These are phyloP conservation scores for Huntiella savannae DNA, from an alignment of 2,329 filamentous ascomycete genomes.

Conservation along the genomic window DNA sequence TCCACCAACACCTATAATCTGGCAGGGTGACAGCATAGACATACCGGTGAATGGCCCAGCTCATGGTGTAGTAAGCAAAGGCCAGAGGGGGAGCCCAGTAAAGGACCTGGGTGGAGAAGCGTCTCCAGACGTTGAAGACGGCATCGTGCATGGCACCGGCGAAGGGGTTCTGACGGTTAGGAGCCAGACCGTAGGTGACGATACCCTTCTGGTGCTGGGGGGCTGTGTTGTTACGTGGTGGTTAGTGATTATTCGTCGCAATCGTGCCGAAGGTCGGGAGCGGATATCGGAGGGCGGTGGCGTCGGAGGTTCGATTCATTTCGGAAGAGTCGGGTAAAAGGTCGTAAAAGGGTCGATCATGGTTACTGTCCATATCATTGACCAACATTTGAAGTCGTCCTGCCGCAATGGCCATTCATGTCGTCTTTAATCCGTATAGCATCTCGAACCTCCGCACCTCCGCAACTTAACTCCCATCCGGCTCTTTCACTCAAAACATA, in stretches of 20 bases:
- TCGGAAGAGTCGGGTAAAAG: background rate
- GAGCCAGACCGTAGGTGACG: slow-evolving; percentile 53
- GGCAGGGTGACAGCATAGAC: slow-evolving; percentile 14
- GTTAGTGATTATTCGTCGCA: background rate
- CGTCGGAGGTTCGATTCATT: background rate
- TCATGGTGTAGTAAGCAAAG: slow-evolving; percentile 61
- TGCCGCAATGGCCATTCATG: no score
- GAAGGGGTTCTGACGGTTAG: slow-evolving; percentile 78
- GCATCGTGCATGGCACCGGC: slow-evolving; percentile 61
- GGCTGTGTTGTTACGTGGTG: slow-evolving; percentile 22
- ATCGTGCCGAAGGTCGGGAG: no score
- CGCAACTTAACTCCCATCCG: no score
- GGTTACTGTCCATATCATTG: no score
- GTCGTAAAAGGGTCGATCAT: no score
- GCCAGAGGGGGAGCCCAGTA: slow-evolving; percentile 71
- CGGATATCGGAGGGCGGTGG: background rate
- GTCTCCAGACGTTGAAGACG: slow-evolving; percentile 88
- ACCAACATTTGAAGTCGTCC: no score
- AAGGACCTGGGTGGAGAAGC: slow-evolving; percentile 69
- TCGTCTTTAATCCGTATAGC: no score
- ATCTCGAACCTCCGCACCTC: no score
- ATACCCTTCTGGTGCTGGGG: slow-evolving; percentile 44
- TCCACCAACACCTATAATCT: background rate
- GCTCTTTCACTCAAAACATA: background rate
- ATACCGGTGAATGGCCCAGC: slow-evolving; percentile 84